phyloP scores from a whole-genome alignment of 805 yeast species.

The Debaryomyces tyrocola region DNA sequence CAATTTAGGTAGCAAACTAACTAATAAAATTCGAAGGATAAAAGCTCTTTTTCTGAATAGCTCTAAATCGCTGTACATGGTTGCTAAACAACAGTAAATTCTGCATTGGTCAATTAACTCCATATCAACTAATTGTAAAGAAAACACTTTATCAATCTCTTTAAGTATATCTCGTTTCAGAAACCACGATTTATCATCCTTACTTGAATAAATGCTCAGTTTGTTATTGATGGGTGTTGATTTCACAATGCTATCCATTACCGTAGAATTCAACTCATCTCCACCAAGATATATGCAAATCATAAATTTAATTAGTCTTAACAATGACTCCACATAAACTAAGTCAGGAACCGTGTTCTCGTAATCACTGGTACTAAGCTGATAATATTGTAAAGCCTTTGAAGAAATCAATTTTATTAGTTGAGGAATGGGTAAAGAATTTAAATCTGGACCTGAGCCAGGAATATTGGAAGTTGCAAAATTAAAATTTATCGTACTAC shows the following conservation, averaged over 20 bases:
- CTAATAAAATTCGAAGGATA: slow-evolving; percentile 63
- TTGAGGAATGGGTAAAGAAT: slow-evolving; percentile 30
- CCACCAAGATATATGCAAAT: slow-evolving; percentile 50
- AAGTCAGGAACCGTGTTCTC: slow-evolving; percentile 82
- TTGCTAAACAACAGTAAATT: slow-evolving; percentile 65
- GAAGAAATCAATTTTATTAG: slow-evolving; percentile 28
- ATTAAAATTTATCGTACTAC: slow-evolving; percentile 24
- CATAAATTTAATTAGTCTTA: slow-evolving; percentile 65
- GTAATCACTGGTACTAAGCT: slow-evolving; percentile 50
- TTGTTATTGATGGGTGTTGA: slow-evolving; percentile 22
- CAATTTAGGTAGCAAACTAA: slow-evolving; percentile 46
- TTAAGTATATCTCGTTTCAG: slow-evolving; percentile 41
- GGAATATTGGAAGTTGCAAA: slow-evolving; percentile 27
- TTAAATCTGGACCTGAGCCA: slow-evolving; percentile 21
- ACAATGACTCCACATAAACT: slow-evolving; percentile 69
- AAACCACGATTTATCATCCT: slow-evolving; percentile 7
- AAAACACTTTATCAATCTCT: slow-evolving; percentile 36
- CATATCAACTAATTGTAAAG: slow-evolving; percentile 35
- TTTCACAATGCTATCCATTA: slow-evolving; percentile 47
- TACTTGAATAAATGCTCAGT: background rate
- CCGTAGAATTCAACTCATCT: slow-evolving; percentile 33
- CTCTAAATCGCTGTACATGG: slow-evolving; percentile 60
- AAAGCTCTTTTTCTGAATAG: slow-evolving; percentile 69
- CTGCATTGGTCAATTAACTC: slow-evolving; percentile 54
- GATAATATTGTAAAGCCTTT: slow-evolving; percentile 30